A percentile compares a stretch with the other conserved stretches of the same genome.
phyloP scores from a whole-genome alignment of 345 rosid species.

The Nasturtium officinale region DNA sequence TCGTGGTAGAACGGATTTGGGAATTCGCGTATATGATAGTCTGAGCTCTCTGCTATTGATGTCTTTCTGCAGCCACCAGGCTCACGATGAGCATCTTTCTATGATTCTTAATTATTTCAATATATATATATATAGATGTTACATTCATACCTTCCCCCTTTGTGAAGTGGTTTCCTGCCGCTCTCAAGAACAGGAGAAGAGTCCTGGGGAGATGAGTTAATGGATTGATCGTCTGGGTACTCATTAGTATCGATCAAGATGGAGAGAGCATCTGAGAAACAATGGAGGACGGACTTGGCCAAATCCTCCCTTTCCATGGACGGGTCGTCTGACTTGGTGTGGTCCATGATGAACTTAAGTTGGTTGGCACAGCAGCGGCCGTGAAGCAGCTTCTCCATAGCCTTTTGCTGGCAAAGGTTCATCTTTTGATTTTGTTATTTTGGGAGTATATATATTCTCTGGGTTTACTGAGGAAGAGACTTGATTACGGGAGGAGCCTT shows the following conservation, averaged over 20 bases:
- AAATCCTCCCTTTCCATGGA: conserved; percentile 33
- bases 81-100: conserved; percentile 7
- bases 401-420: conserved; percentile 39
- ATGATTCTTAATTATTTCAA: neutral
- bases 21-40: conserved; percentile 36
- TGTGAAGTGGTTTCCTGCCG: conserved; percentile 32
- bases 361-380: conserved; percentile 39
- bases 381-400: conserved; percentile 38
- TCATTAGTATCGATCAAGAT: conserved; percentile 30
- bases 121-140: neutral
- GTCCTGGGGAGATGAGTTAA: conserved; percentile 33
- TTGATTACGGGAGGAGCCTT: neutral
- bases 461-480: conserved; percentile 1
- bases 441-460: neutral
- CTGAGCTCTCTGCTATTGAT: conserved; percentile 42
- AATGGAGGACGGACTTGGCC: conserved; percentile 41
- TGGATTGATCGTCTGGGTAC: conserved; percentile 28
- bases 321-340: conserved; percentile 21
- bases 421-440: conserved; percentile 8
- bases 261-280: conserved; percentile 44
- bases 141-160: conserved; percentile 35
- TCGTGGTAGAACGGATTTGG: conserved; percentile 47
- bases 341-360: conserved; percentile 36
- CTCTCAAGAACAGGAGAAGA: conserved; percentile 32
- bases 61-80: conserved; percentile 31